These are phyloP conservation scores for Diutina catenulata DNA, from an alignment of 1,139 yeast species.

Conservation along the genomic window DNA sequence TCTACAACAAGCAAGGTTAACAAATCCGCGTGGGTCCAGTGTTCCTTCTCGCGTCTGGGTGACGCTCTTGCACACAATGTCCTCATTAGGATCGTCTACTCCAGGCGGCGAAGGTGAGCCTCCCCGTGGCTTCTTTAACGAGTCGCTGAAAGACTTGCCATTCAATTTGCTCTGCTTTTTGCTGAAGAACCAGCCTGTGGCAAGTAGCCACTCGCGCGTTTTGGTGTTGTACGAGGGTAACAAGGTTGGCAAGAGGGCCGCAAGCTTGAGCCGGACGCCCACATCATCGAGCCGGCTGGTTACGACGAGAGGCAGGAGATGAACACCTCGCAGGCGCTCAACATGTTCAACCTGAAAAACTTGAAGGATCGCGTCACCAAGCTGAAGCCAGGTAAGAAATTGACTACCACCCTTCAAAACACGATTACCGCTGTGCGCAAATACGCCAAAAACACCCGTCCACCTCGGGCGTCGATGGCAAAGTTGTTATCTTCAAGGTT, in stretches of 20 bases:
- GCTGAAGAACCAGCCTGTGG: conserved; percentile 60
- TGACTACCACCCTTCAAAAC: conserved; percentile 82
- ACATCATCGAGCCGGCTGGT: conserved; percentile 11
- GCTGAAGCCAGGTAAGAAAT: conserved; percentile 32
- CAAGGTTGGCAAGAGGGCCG: conserved; percentile 55
- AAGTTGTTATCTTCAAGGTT: conserved; percentile 53
- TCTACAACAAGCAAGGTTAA: too few relatives aligned
- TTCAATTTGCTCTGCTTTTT: conserved; percentile 66
- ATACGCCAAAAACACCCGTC: conserved; percentile 34
- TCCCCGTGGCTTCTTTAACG: conserved; percentile 27
- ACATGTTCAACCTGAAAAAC: conserved; percentile 57
- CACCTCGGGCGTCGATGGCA: conserved; percentile 70
- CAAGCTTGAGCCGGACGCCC: conserved; percentile 29
- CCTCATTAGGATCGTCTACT: conserved; percentile 63
- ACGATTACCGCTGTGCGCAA: conserved; percentile 67
- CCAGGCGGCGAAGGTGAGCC: conserved; percentile 55
- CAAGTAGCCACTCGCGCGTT: conserved; percentile 79
- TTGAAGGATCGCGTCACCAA: conserved; percentile 56
- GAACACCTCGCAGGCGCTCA: conserved; percentile 71
- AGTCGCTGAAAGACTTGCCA: conserved; percentile 72
- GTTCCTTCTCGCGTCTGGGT: conserved; percentile 60
- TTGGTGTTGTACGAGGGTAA: conserved; percentile 76
- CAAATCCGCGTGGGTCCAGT: conserved; percentile 97
- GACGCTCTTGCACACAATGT: conserved; percentile 77
- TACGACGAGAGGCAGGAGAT: conserved; percentile 44